Base-by-base conservation (phyloP, 768 basidiomycete species). In the Inosperma sp. region DNA sequence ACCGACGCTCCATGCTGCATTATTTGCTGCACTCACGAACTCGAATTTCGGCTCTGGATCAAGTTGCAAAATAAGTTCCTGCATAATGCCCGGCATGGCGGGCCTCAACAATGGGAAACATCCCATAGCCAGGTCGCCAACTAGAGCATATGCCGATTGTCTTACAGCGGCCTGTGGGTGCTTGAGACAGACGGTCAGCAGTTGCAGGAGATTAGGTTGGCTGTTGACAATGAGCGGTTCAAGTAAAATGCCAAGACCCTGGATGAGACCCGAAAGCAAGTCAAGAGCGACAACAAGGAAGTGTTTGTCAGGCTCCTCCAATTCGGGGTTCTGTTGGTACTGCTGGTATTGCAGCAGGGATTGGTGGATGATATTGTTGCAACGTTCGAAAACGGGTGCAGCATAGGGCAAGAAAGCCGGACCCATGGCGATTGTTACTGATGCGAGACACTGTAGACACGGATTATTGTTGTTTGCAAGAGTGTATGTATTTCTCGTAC, bases 1-100 rank as follows among this genome's bases (percentile, higher is more conserved):
- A 36, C 96, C 96, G 23, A 96, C 93, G n/a, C 93, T 93, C 96
- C 96, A 99, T 1, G 95, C 95, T 8, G 96, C 96, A 64, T 99
- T 99, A 69, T 99, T 99, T 66, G 92, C 94, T 5, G 95, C 96
- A 58, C 92, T 94, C 55, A 98, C 83, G 62, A 93, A 93, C 67
- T 97, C 94, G 26, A 87, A 77, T 60, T 91, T 89, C 1, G 95
- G 96, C 62, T 95, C 90, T 4, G 89, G 88, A 54, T 93, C 88
- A 46, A 99, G 86, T 61, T 98, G 94, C 33, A 79, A 71, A 54
- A 89, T 88, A 48, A 99, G 77, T 63, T 93, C 88, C 13, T 82
- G 76, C 88, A 98, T 93, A 65, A 99, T 86, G 23, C 82, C 81
- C 1, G 90, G 79, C 72, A 97, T 85, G 54, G 85, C 82, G 2